Evolutionary conservation across 2,329 filamentous ascomycete genomes (phyloP), one percentile per base, ranked within the genome.

Genomic region (Phaeosphaeria sp.): DNA sequence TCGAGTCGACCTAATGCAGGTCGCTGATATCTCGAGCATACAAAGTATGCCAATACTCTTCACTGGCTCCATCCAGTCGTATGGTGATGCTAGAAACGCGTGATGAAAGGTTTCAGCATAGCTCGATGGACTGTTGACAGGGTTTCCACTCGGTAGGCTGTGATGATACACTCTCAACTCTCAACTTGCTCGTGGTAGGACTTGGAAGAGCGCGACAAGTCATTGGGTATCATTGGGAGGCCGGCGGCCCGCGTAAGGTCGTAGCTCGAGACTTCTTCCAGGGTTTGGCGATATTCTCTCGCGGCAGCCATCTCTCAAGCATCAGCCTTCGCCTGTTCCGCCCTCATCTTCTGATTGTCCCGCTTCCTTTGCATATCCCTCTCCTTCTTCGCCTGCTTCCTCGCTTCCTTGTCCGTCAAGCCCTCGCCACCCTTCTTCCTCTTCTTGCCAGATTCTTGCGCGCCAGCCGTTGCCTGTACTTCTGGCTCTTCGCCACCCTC

Each of bases 321-420:
- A 42, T 52, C 56, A 59, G 63, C 43, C 61, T 43, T 6, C 5
- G 30, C 30, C 30, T 69, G 60, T 42, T 67, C 59, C 27, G 67
- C 65, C 59, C 62, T 71, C 66, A 72, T 65, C 56, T 74, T 66
- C 52, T 72, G 72, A 36, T 71, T 74, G 43, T 79, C 69, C 40
- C 63, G 65, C 68, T 75, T 77, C 70, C 82, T 75, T 49, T 80
- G 80, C 65, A 79, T 75, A 55, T 78, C 77, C 67, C 81, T 79
- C 68, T 82, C 80, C 72, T 85, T 86, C 80, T 87, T 87, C 57
- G 78, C 80, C 63, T 78, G 78, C 74, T 84, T 86, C 60, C 83
- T 78, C 53, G 83, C 81, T 61, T 83, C 83, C 71, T 83, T 84
- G 60, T 84, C 82, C 49, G 79, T 61, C 48, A 73, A 69, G 18